Evolutionary conservation across 345 rosid genomes (phyloP), one percentile per base, ranked within the genome.

Genomic region (Populus nigra): DNA sequence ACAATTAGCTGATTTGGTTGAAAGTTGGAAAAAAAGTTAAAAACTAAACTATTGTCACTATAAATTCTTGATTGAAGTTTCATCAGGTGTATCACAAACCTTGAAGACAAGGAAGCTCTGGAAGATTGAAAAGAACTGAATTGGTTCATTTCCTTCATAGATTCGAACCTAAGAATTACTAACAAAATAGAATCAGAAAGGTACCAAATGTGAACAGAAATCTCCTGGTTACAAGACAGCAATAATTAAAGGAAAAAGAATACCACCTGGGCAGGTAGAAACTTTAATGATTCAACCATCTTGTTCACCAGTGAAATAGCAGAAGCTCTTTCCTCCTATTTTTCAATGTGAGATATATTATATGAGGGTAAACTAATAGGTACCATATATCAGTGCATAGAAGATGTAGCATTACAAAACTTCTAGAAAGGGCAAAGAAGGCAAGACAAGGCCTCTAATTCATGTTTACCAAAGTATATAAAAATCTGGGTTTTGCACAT

Each of bases 221-320:
- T 69, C 65, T 65, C 71, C 66, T 38, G 62, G 29, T 68, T 63
- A 66, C 25, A 70, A 61, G 61, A 43, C 35, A 71, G 57, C 27
- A 71, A 65, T 33, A 29, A 65, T 18, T 65, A 8, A n/a, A 6
- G 78, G 68, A 13, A 70, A 82, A 77, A 78, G 76, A 78, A 76
- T 72, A 77, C 70, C 85, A 96, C 99, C 89, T 90, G 98, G 23
- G 88, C 87, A 25, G 97, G 92, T 29, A 86, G 83, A 86, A 91
- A 92, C 83, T 96, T 96, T 88, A 92, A 83, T 77, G 94, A 88
- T 83, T 96, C 98, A 63, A 91, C 87, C 98, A 96, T 94, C 86
- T 89, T 92, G 85, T 87, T 82, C 8, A 90, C 99, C 87, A 89
- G 79, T 69, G 96, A 88, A 79, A 83, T 83, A 25, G 99, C 89